Conservation (phyloP, 257 asterid species). For the Linderniella brevidens region DNA sequence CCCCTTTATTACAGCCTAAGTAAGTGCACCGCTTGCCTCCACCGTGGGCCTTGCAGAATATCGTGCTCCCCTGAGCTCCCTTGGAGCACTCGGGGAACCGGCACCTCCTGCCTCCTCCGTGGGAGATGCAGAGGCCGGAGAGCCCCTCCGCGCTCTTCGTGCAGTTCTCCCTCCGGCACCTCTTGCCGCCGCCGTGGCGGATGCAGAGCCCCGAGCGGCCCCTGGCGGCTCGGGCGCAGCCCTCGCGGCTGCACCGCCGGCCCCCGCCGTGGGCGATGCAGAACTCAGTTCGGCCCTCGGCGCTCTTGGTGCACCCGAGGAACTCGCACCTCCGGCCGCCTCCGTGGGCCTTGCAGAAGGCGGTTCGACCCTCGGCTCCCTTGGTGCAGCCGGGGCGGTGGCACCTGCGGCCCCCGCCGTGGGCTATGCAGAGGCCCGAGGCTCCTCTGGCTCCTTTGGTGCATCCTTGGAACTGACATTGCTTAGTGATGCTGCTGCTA, state of each 20-base stretch:
- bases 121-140: conserved; percentile 66
- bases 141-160: conserved; percentile 61
- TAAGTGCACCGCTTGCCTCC: conserved; percentile 51
- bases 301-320: conserved; percentile 56
- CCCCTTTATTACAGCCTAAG: conserved; percentile 46
- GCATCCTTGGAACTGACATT: conserved; percentile 47
- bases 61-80: conserved; percentile 68
- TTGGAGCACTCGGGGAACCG: conserved; percentile 34
- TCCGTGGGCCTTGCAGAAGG: conserved; percentile 66
- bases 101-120: conserved; percentile 70
- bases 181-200: conserved; percentile 65
- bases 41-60: conserved; percentile 64
- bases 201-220: conserved; percentile 62
- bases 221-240: conserved; percentile 48
- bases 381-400: conserved; percentile 42
- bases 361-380: conserved; percentile 64
- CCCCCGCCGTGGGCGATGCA: conserved; percentile 72
- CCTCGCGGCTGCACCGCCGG: conserved; percentile 39
- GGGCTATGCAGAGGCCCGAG: conserved; percentile 51
- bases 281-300: conserved; percentile 53
- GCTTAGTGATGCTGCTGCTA: conserved; percentile 24
- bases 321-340: conserved; percentile 61
- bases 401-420: conserved; percentile 63
- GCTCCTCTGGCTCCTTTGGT: conserved; percentile 60
- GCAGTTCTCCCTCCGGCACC: conserved; percentile 47